Evolutionary conservation across 2,329 filamentous ascomycete genomes (phyloP).

Genomic region (Gliomastix tumulicola): DNA sequence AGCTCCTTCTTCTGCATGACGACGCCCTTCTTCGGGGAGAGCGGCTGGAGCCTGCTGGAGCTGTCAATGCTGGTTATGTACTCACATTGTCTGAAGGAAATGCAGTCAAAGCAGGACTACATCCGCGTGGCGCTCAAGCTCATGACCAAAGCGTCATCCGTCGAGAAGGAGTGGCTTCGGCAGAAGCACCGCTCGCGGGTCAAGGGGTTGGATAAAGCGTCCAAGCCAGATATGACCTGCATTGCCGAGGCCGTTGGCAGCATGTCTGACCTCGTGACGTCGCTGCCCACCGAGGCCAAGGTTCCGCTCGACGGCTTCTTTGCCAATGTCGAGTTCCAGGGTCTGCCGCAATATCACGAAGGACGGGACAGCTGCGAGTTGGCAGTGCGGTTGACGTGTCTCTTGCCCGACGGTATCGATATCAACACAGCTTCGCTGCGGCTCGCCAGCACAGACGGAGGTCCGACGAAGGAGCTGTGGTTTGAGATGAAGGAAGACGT

Average conservation of each 20-base stretch:
- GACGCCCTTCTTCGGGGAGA: slow-evolving; percentile 70
- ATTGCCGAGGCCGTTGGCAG: slow-evolving; percentile 42
- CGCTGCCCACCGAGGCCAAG: slow-evolving; percentile 50
- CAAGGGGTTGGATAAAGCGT: background rate
- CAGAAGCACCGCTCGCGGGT: slow-evolving; percentile 17
- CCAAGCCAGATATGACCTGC: slow-evolving; percentile 20
- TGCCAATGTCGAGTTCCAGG: slow-evolving; percentile 58
- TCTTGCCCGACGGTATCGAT: slow-evolving; percentile 64
- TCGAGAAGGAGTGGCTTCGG: slow-evolving; percentile 41
- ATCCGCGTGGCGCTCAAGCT: slow-evolving; percentile 69
- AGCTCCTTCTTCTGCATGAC: slow-evolving; percentile 72
- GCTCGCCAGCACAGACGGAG: slow-evolving; percentile 47
- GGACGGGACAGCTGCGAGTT: slow-evolving; percentile 71
- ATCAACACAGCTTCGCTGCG: slow-evolving; percentile 60
- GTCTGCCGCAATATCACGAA: slow-evolving; percentile 61
- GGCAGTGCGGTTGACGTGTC: slow-evolving; percentile 59
- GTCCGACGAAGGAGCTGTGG: slow-evolving; percentile 52
- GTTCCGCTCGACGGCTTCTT: slow-evolving; percentile 71
- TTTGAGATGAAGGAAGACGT: slow-evolving; percentile 19
- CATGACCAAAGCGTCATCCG: slow-evolving; percentile 57
- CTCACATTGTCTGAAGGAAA: slow-evolving; percentile 69
- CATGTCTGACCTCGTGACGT: slow-evolving; percentile 35
- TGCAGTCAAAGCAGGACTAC: slow-evolving; percentile 73
- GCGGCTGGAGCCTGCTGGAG: slow-evolving; percentile 74
- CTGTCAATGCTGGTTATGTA: slow-evolving; percentile 82